Conservation (phyloP, 345 rosid genomes). For the Mercurialis annua region DNA sequence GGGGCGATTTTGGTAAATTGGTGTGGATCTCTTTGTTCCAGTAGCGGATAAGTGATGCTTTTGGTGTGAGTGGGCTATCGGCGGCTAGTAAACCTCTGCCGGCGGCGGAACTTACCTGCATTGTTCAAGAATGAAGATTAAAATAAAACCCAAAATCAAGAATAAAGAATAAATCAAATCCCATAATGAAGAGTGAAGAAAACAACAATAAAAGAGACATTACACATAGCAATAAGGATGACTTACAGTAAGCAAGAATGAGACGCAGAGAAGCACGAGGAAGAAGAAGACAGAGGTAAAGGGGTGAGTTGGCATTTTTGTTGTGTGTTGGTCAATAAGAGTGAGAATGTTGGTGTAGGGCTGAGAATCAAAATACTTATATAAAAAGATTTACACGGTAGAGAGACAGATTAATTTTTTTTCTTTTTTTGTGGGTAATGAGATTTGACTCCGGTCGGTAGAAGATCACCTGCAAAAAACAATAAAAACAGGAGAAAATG, state of each 20-base stretch:
- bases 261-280: slow-evolving; percentile 5
- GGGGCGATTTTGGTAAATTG: slow-evolving; percentile 41
- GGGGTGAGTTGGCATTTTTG: slow-evolving; percentile 12
- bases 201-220: neutral
- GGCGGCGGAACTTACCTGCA: slow-evolving; percentile 19
- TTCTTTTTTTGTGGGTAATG: neutral
- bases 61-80: slow-evolving; percentile 72
- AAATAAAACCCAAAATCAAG: neutral
- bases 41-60: slow-evolving; percentile 68
- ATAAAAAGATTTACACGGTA: neutral
- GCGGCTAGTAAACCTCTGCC: slow-evolving; percentile 12
- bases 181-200: neutral
- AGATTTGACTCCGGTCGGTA: neutral
- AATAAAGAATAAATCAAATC: neutral
- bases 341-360: slow-evolving; percentile 21
- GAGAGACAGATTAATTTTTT: neutral
- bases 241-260: slow-evolving; percentile 19
- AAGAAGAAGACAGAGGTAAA: neutral
- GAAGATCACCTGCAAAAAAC: too few relatives aligned
- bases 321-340: neutral
- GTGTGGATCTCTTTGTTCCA: slow-evolving; percentile 73
- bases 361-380: slow-evolving; percentile 6
- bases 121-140: slow-evolving; percentile 10
- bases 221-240: neutral
- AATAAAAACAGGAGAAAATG: neutral